Base-by-base conservation (phyloP, 2,329 filamentous ascomycete species). In the Chrysoporthe puriensis region DNA sequence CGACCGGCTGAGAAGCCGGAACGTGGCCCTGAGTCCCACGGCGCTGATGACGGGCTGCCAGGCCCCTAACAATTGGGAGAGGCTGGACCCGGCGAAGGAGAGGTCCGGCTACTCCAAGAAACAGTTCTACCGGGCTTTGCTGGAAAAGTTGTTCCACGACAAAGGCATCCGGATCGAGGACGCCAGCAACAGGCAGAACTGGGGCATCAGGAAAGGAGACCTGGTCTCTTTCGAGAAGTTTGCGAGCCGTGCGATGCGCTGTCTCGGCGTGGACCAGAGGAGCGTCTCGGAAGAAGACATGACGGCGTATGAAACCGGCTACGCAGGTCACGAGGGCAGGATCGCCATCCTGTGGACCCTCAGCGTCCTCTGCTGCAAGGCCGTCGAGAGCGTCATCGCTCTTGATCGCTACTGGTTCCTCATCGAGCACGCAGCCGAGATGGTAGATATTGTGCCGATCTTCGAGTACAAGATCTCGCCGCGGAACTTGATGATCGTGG, bases 31-130 rank as follows among this genome's bases (percentile, higher is more conserved):
- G 36, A 77, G 73, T 36, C 66, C 76, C 8, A 77, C 76, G 14
- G 76, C 76, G 6, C 65, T 78, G 14, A 78, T 78, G 76, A 75
- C 74, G 2, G 76, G 72, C 1, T 77, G 76, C 16, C 76, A 78
- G 59, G 73, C 75, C 8, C 76, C 76, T 1, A 75, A 76, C 60
- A 78, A 77, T n/a, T 78, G 76, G 76, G 71, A 71, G 50, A 71
- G 69, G 62, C 58, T 72, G 7, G 72, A 74, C 32, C 14, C 60
- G 64, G 21, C 61, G 26, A 64, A 56, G 9, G 64, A 63, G 21
- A 66, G 63, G 43, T 75, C 76, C 0, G 58, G 67, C 2, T 63
- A 66, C 42, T 66, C 66, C 8, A 63, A 36, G 59, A 68, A 68
- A 43, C 66, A 68, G 40, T 60, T 68, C 21, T 68, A 68, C 44